Evolutionary conservation across 2,329 filamentous ascomycete genomes (phyloP).

Genomic region (Cladosporium halotolerans): DNA sequence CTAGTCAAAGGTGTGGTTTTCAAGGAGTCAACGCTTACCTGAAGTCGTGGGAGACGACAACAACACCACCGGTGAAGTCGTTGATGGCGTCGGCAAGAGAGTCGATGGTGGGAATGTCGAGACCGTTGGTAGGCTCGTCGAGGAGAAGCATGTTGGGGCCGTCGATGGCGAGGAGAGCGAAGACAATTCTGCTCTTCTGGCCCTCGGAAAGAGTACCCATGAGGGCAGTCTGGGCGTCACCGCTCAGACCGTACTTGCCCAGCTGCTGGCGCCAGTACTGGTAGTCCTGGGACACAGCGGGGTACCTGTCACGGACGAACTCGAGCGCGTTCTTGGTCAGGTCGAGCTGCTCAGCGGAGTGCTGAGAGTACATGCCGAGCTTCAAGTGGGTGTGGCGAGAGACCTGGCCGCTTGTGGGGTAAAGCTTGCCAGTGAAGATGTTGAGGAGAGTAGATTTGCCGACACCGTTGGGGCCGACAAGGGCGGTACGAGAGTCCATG

Average conservation of each 20-base stretch:
- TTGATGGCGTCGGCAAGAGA: constrained; percentile 97
- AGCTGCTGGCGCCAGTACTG: constrained; percentile 99
- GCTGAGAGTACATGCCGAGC: constrained; percentile 95
- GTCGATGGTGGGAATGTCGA: constrained; percentile 98
- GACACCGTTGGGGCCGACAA: constrained; percentile 98
- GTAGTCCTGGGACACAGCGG: constrained; percentile 85
- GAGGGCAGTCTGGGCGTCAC: constrained; percentile 89
- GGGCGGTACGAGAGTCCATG: constrained; percentile 96
- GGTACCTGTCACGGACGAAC: constrained; percentile 95
- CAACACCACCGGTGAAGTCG: constrained; percentile 89
- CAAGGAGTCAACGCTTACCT: constrained; percentile 51
- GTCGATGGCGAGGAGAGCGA: constrained; percentile 91
- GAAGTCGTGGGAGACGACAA: constrained; percentile 98
- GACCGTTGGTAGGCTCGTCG: constrained; percentile 98
- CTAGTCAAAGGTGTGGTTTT: constrained; percentile 1
- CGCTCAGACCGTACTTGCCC: constrained; percentile 85
- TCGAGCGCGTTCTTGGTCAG: constrained; percentile 96
- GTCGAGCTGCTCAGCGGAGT: constrained; percentile 96
- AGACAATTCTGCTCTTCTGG: constrained; percentile 97
- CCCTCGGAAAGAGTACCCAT: constrained; percentile 98
- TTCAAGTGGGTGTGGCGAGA: constrained; percentile 96
- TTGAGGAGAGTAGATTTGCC: constrained; percentile 95
- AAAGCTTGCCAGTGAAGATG: constrained; percentile 93
- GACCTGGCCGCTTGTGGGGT: constrained; percentile 73
- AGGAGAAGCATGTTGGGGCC: constrained; percentile 94